Base-by-base conservation (phyloP, 2,329 filamentous ascomycete genomes). In the Didymella exigua region DNA sequence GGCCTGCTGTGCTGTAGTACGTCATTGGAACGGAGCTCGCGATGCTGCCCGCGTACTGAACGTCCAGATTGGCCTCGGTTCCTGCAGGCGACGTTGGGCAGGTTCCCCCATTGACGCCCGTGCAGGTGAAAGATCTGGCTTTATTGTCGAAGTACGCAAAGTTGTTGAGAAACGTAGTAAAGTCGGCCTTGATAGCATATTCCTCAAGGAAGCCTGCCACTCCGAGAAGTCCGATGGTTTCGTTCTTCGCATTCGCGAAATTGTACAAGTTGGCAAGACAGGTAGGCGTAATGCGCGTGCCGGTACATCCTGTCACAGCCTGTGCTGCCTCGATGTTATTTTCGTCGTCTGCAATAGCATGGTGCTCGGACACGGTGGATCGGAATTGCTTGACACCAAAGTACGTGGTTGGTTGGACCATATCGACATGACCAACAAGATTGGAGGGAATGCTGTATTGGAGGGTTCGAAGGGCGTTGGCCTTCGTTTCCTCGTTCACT, bases 1-100 rank as follows among this genome's bases (percentile, higher is more conserved):
- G 76, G 10, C 85, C 86, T 21, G 80, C 98, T 97, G 60, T 98
- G 82, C 89, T 91, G 40, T 46, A 53, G 44, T 57, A 57, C 4
- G 46, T 53, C 54, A 68, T 58, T 58, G 62, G 49, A 41, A 54
- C 46, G 34, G 29, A 37, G 77, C 50, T 58, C 3, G 62, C 56
- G 19, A 66, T 64, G 36, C 54, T 56, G 7, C 59, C 59, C 10
- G 58, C 60, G 19, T 65, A 66, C 26, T 65, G 58, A 23, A 65
- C 54, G 37, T 66, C 65, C 18, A 67, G 36, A 19, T 60, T 61
- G 8, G 60, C 61, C 43, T 67, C 65, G 26, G 56, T 40, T 41
- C 62, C 63, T 14, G 61, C 38, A 36, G 57, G 59, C 14, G 59
- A 58, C 10, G 34, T 40, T 5, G 62, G 58, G 24, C 62, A 60